Evolutionary conservation across 345 rosid genomes (phyloP).

Genomic region (Dovyalis caffra): DNA sequence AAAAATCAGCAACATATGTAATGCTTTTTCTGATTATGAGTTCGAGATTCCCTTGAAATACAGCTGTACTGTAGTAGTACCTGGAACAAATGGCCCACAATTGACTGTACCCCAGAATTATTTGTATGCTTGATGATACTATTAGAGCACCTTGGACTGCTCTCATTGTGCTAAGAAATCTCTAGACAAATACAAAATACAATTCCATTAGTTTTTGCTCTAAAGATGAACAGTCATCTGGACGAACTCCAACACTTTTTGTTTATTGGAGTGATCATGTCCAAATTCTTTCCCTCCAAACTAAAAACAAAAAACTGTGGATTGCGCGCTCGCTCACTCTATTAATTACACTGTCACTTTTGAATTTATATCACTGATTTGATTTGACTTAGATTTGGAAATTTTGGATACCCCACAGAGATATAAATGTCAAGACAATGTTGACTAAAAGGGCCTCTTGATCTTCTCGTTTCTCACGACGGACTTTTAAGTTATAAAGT

Average conservation of each 20-base stretch:
- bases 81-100: constrained; percentile 96
- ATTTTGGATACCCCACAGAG: neutral
- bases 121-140: constrained; percentile 93
- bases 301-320: neutral
- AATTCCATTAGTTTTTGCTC: neutral
- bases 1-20: neutral
- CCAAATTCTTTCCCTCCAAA: neutral
- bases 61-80: constrained; percentile 33
- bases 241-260: neutral
- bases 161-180: constrained; percentile 89
- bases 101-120: constrained; percentile 91
- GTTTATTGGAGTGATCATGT: neutral
- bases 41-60: neutral
- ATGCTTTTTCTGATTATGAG: neutral
- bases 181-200: constrained; percentile 39
- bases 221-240: neutral
- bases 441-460: constrained; percentile 27
- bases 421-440: constrained; percentile 2
- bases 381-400: neutral
- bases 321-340: neutral
- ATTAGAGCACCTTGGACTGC: constrained; percentile 98
- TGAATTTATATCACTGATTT: neutral
- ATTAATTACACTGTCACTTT: neutral
- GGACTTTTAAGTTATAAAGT: neutral
- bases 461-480: neutral